phyloP scores from a whole-genome alignment of 2,329 filamentous ascomycete species.

The Fusarium gaditjirri region DNA sequence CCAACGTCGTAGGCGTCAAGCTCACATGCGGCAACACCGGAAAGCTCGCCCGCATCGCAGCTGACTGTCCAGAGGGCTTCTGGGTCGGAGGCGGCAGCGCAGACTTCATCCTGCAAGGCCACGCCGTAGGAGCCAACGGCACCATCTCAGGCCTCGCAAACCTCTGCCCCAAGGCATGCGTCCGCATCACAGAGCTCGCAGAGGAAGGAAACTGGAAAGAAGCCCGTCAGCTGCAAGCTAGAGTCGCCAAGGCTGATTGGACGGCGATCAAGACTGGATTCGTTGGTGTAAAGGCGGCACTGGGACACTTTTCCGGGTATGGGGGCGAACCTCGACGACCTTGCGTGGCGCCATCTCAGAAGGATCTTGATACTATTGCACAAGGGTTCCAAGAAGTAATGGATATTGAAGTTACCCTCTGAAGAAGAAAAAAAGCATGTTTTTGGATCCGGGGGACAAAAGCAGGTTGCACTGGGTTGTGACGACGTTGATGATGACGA shows the following conservation, averaged over 20 bases:
- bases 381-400: constrained; percentile 52
- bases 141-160: constrained; percentile 56
- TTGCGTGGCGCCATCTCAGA: constrained; percentile 49
- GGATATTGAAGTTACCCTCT: constrained; percentile 45
- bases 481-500: constrained; percentile 32
- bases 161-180: constrained; percentile 52
- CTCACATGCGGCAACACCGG: constrained; percentile 74
- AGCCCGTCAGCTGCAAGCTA: constrained; percentile 51
- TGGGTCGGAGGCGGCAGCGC: constrained; percentile 54
- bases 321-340: constrained; percentile 54
- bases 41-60: constrained; percentile 63
- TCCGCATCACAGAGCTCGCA: constrained; percentile 49
- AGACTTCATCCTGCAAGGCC: constrained; percentile 55
- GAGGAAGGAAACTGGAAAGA: constrained; percentile 48
- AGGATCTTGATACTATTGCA: constrained; percentile 49
- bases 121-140: constrained; percentile 53
- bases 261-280: constrained; percentile 60
- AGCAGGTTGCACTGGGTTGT: constrained; percentile 25
- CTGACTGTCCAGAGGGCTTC: constrained; percentile 51
- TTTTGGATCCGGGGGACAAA: not conserved
- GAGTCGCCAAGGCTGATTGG: constrained; percentile 59
- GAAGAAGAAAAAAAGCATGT: not conserved
- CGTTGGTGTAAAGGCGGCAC: constrained; percentile 59
- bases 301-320: constrained; percentile 54
- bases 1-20: constrained; percentile 73